These are phyloP conservation scores for Trypanosoma lewisi DNA, from an alignment of 208 protist genomes.

Conservation along the genomic window DNA sequence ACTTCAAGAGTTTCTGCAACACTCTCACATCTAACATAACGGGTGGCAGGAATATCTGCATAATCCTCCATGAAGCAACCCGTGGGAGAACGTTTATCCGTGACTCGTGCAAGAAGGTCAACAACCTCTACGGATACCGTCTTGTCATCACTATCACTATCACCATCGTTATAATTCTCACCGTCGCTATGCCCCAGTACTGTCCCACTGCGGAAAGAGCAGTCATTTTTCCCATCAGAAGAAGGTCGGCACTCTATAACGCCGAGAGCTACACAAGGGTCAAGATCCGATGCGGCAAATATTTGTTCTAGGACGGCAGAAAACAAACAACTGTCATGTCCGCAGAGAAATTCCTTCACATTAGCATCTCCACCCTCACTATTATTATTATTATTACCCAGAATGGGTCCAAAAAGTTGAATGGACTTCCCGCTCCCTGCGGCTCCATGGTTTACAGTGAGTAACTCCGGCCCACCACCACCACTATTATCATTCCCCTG, in stretches of 20 bases:
- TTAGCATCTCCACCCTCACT: background rate
- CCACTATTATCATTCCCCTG: too few species aligned
- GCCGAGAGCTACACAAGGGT: constrained; percentile 16
- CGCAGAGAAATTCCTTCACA: background rate
- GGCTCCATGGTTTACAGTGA: constrained; percentile 22
- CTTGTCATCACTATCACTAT: background rate
- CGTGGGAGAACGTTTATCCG: constrained; percentile 19
- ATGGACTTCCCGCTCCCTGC: constrained; percentile 26
- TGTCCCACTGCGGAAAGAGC: background rate
- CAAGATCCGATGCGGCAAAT: constrained; percentile 5
- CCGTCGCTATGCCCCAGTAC: background rate
- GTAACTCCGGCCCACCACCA: constrained; percentile 13
- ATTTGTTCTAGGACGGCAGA: constrained; percentile 12
- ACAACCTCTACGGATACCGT: constrained; percentile 7
- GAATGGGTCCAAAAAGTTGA: constrained; percentile 14
- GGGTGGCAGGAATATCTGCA: constrained; percentile 38
- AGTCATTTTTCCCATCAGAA: background rate
- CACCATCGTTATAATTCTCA: background rate
- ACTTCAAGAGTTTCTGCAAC: constrained; percentile 19
- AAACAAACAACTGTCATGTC: constrained; percentile 1
- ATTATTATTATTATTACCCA: background rate
- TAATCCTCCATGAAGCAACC: constrained; percentile 42
- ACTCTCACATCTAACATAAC: constrained; percentile 27
- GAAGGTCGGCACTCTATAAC: constrained; percentile 17
- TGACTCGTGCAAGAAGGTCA: constrained; percentile 12